Percentiles rank a stretch among this genome's conserved stretches.
Evolutionary conservation across 495 filamentous ascomycete species (phyloP).

Genomic region (Xylaria nigripes): DNA sequence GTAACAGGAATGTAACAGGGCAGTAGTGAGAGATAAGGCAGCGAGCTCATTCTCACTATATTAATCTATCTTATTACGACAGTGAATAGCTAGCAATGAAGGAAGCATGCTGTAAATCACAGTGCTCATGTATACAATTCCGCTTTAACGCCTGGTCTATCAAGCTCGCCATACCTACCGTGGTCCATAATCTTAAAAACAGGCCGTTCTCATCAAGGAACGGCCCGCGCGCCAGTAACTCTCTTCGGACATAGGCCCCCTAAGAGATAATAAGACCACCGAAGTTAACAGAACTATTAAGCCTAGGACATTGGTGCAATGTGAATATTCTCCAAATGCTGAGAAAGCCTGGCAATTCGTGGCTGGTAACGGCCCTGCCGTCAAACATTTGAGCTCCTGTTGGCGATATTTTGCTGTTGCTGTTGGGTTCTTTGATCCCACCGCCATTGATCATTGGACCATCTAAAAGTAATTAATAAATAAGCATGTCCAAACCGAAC

Average conservation of each 20-base stretch:
- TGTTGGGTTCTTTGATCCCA: background rate
- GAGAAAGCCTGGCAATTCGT: background rate
- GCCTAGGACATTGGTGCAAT: background rate
- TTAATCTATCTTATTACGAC: background rate
- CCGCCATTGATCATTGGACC: constrained; percentile 23
- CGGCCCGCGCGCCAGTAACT: background rate
- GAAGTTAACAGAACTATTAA: background rate
- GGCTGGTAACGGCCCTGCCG: background rate
- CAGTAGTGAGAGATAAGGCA: background rate
- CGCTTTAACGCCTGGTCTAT: constrained; percentile 17
- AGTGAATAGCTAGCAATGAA: background rate
- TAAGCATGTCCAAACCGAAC: background rate
- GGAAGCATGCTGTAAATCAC: constrained; percentile 4
- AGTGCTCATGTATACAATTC: constrained; percentile 9
- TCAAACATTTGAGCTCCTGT: constrained; percentile 8
- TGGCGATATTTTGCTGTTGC: background rate
- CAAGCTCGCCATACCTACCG: background rate
- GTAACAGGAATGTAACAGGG: too few relatives aligned
- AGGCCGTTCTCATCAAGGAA: background rate
- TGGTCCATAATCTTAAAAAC: background rate
- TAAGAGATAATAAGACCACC: background rate
- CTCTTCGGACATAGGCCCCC: background rate
- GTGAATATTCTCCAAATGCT: background rate
- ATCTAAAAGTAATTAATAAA: constrained; percentile 19
- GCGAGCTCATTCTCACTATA: background rate